Conservation (phyloP, 257 asterid genomes). For the Gentiana macrophylla region DNA sequence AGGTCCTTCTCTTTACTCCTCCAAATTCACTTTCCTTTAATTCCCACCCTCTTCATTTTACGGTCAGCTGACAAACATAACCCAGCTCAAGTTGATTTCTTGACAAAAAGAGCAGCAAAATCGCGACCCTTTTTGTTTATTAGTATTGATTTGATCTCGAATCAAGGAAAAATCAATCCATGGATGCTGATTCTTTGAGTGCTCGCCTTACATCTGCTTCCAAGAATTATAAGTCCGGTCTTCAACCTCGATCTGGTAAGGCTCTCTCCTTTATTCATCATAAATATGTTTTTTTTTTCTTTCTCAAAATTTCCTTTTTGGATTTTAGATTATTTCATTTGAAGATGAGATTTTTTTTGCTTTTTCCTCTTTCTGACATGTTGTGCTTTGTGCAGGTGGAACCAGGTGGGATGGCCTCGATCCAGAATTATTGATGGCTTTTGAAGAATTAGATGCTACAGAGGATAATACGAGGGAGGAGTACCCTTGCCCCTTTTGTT, state of each 20-base stretch:
- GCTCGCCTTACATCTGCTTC: slow-evolving; percentile 73
- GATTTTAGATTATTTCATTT: not conserved
- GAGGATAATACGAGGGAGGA: slow-evolving; percentile 62
- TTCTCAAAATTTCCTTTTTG: not conserved
- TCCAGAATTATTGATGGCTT: slow-evolving; percentile 66
- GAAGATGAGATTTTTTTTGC: slow-evolving; percentile 3
- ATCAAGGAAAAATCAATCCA: slow-evolving; percentile 17
- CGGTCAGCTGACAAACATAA: slow-evolving; percentile 11
- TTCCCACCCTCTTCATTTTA: slow-evolving; percentile 7
- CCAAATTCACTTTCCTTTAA: slow-evolving; percentile 8
- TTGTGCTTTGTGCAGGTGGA: slow-evolving; percentile 13
- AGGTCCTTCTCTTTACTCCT: slow-evolving; percentile 18
- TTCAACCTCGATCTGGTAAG: slow-evolving; percentile 79
- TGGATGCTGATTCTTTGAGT: slow-evolving; percentile 85
- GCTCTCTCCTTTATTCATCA: not conserved
- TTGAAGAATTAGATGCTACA: slow-evolving; percentile 54
- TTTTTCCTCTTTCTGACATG: not conserved
- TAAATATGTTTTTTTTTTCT: not conserved
- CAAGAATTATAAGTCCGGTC: slow-evolving; percentile 60
- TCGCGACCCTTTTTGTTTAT: not conserved
- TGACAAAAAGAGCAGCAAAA: not conserved
- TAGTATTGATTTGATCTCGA: not conserved
- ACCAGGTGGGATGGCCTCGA: slow-evolving; percentile 50
- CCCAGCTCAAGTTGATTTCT: not conserved
- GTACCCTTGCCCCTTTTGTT: slow-evolving; percentile 62